Evolutionary conservation across 805 yeast species (phyloP), one percentile per base, ranked within the genome.

Genomic region (Candida wancherniae): DNA sequence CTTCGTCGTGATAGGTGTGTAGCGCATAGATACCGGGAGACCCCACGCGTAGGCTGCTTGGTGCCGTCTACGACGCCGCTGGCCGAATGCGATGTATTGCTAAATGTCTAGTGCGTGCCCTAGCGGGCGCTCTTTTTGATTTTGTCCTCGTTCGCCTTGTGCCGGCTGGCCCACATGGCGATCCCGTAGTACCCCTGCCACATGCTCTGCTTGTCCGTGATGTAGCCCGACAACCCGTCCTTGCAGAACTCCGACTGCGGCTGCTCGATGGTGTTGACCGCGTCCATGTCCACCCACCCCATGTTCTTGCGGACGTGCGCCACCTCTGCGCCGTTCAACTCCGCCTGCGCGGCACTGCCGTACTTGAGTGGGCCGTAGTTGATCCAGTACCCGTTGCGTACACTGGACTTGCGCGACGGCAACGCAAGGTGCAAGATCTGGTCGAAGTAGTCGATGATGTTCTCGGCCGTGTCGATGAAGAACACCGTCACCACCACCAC

Each of bases 341-440:
- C 95, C 18, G 80, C 75, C 51, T 72, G 66, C 28, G 95, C 78
- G 32, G 87, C 83, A 3, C 86, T 76, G 1, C 97, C 97, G 64
- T 92, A 90, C 54, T 88, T 83, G 39, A 92, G 64, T 0, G 98
- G 98, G 0, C 98, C 98, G 9, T 78, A 67, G 51, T 92, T 90
- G 40, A 90, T 75, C 97, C 97, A 90, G 24, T 70, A 64, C 0
- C 84, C 80, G 3, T 68, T 68, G 10, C 61, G 61, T 5, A 45
- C 36, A 5, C 37, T 28, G 11, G 41, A 28, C 6, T 61, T 63
- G 6, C 48, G 47, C 8, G 66, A 57, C 6, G 54, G 52, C 6
- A 56, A 40, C 10, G 55, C 37, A 20, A 80, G 46, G 8, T 53
- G 46, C 34, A 71, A 71, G 21, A 90, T 77, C 1, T 80, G 58